Evolutionary conservation across 1,139 yeast genomes (phyloP).

Genomic region (Candida sojae): DNA sequence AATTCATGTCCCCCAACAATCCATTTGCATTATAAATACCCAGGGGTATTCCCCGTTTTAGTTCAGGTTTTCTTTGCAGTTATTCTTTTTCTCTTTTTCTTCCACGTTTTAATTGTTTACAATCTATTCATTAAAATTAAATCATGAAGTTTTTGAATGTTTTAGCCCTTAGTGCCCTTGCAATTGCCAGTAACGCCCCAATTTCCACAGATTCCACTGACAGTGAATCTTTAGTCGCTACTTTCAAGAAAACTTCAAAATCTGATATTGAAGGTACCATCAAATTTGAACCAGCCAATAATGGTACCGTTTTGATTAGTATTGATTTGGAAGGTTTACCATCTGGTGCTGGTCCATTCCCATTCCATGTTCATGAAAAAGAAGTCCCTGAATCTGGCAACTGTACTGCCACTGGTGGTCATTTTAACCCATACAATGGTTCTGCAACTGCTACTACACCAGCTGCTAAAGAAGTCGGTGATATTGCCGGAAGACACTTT

Average conservation of each 20-base stretch:
- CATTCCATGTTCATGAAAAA: conserved; percentile 41
- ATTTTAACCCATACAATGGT: conserved; percentile 45
- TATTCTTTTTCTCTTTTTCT: not conserved
- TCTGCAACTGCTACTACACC: conserved; percentile 24
- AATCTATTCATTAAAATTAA: not conserved
- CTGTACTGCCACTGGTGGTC: conserved; percentile 40
- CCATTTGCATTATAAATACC: not conserved
- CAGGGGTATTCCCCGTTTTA: not conserved
- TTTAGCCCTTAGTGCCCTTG: conserved; percentile 16
- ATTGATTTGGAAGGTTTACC: conserved; percentile 40
- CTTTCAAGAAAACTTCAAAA: conserved; percentile 11
- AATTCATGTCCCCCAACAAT: no score
- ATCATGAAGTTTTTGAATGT: conserved; percentile 9
- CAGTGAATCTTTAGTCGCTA: conserved; percentile 18
- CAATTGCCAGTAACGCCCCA: conserved; percentile 21
- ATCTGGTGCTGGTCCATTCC: conserved; percentile 39
- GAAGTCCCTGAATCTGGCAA: conserved; percentile 43
- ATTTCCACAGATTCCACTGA: conserved; percentile 21
- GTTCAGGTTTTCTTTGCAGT: not conserved
- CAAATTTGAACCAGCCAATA: conserved; percentile 27
- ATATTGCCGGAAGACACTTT: conserved; percentile 47
- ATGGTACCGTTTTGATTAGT: conserved; percentile 34
- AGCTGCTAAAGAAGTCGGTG: conserved; percentile 38
- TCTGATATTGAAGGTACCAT: conserved; percentile 27
- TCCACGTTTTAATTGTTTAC: not conserved